Conservation (phyloP, 768 basidiomycete species). For the Serendipita vermifera region DNA sequence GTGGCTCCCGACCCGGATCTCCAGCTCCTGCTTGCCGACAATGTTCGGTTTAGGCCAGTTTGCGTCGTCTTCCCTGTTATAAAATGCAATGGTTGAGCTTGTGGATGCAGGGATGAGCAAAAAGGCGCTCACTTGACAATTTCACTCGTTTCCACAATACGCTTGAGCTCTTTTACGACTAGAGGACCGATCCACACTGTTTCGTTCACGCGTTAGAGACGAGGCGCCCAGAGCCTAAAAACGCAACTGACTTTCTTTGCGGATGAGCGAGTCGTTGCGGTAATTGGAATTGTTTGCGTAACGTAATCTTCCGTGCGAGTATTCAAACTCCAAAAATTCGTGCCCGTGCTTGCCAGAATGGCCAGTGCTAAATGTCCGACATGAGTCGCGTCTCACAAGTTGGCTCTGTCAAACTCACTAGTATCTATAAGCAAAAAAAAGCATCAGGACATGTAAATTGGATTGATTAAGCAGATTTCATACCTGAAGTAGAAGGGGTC, state of each 20-base stretch:
- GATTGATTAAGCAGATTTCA: no score
- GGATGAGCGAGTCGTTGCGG: conserved; percentile 90
- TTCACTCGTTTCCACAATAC: conserved; percentile 85
- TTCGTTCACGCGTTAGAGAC: not conserved
- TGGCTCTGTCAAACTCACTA: no score
- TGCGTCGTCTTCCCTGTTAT: conserved; percentile 82
- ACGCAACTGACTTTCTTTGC: conserved; percentile 86
- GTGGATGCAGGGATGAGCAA: not conserved
- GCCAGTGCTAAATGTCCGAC: no score
- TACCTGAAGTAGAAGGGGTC: no score
- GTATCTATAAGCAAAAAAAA: no score
- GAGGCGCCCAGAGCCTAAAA: not conserved
- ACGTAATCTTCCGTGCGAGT: conserved; percentile 87
- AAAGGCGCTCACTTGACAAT: conserved; percentile 65
- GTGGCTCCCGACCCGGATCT: conserved; percentile 85
- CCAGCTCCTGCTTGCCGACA: conserved; percentile 95
- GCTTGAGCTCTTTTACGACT: conserved; percentile 87
- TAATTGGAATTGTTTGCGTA: conserved; percentile 99
- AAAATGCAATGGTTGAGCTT: not conserved
- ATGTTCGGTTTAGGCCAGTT: conserved; percentile 99
- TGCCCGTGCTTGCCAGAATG: conserved; percentile 97
- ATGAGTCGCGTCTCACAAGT: no score
- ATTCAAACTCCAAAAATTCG: conserved; percentile 97
- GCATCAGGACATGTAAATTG: no score
- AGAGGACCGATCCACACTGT: conserved; percentile 90